These are phyloP conservation scores for Trypanosoma platydactyli DNA, from an alignment of 208 protist genomes.

Conservation along the genomic window DNA sequence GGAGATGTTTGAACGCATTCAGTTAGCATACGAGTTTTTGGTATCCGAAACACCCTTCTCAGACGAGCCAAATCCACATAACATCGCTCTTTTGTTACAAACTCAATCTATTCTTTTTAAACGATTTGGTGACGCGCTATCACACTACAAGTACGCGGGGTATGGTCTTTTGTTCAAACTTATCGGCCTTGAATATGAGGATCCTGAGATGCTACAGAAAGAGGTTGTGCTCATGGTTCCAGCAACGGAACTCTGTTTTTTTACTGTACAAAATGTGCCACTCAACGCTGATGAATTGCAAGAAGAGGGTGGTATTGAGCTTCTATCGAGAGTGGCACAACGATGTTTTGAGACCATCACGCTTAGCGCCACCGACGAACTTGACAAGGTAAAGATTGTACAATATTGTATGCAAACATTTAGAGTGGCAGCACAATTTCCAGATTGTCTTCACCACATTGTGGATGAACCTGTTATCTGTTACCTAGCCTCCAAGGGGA, in stretches of 20 bases:
- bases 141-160: constrained; percentile 94
- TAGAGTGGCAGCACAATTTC: constrained; percentile 61
- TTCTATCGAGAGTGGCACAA: constrained; percentile 60
- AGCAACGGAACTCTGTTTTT: constrained; percentile 87
- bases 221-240: constrained; percentile 71
- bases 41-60: constrained; percentile 35
- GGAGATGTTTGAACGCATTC: constrained; percentile 93
- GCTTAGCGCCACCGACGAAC: constrained; percentile 37
- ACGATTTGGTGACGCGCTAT: constrained; percentile 69
- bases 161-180: constrained; percentile 89
- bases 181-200: constrained; percentile 68
- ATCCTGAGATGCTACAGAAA: constrained; percentile 67
- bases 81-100: constrained; percentile 77
- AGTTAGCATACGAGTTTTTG: constrained; percentile 90
- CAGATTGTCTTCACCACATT: constrained; percentile 73
- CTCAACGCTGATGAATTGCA: constrained; percentile 94
- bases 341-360: constrained; percentile 81
- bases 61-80: constrained; percentile 47
- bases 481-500: constrained; percentile 58
- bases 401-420: constrained; percentile 82
- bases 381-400: constrained; percentile 57
- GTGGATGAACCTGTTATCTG: constrained; percentile 43
- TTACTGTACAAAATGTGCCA: constrained; percentile 88
- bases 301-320: constrained; percentile 87
- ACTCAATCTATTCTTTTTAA: constrained; percentile 94